phyloP scores from a whole-genome alignment of 1,139 yeast genomes.

The Yamadazyma atmosphaerica region DNA sequence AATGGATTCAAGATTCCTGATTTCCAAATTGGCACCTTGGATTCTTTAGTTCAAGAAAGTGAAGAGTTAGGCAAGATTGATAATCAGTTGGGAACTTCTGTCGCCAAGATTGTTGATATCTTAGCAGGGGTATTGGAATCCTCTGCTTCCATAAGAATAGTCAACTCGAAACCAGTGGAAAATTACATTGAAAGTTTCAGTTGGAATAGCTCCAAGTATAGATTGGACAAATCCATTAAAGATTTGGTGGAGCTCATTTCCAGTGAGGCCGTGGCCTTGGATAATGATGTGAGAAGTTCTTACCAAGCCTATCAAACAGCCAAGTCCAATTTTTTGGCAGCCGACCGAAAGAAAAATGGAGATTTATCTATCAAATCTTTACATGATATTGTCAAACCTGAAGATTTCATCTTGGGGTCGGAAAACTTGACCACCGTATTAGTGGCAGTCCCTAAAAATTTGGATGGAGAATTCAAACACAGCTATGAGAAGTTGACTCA shows the following conservation, averaged over 20 bases:
- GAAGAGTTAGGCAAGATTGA: conserved; percentile 87
- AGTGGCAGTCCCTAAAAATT: conserved; percentile 79
- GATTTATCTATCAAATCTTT: conserved; percentile 88
- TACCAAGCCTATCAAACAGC: conserved; percentile 77
- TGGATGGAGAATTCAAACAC: conserved; percentile 58
- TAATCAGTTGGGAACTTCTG: conserved; percentile 65
- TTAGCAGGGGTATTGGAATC: conserved; percentile 51
- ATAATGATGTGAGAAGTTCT: conserved; percentile 73
- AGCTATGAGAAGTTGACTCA: conserved; percentile 74
- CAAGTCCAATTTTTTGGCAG: conserved; percentile 78
- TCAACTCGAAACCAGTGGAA: conserved; percentile 50
- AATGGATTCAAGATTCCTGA: conserved; percentile 67
- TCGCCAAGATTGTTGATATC: conserved; percentile 75
- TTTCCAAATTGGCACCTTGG: conserved; percentile 93
- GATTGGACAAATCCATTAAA: conserved; percentile 79
- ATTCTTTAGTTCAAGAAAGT: conserved; percentile 83
- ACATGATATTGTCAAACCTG: conserved; percentile 83
- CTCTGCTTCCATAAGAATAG: conserved; percentile 26
- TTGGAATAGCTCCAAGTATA: conserved; percentile 87
- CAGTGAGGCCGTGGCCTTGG: conserved; percentile 77
- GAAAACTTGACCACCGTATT: conserved; percentile 83
- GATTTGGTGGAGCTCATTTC: conserved; percentile 72
- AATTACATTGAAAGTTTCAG: conserved; percentile 71
- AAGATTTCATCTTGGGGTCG: conserved; percentile 80
- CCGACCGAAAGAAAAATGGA: conserved; percentile 91